phyloP scores from a whole-genome alignment of 345 rosid species.

The Corchorus olitorius region DNA sequence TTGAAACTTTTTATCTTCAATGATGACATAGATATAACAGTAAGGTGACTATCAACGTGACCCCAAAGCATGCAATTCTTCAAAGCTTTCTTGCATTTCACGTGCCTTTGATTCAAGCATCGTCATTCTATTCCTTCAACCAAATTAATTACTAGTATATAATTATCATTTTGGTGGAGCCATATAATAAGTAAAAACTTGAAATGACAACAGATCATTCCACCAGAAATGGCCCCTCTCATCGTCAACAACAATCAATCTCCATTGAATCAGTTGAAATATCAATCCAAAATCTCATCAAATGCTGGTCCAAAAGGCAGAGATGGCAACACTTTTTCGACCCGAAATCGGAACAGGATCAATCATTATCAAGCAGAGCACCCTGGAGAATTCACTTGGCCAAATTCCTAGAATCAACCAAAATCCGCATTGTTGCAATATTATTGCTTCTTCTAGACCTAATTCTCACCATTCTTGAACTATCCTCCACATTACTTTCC shows the following conservation, averaged over 20 bases:
- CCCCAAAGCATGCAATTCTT: conserved; percentile 11
- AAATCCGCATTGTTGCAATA: conserved; percentile 37
- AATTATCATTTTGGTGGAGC: background rate
- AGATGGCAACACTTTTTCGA: conserved; percentile 49
- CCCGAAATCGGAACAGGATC: conserved; percentile 14
- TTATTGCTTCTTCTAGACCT: conserved; percentile 58
- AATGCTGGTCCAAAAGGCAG: conserved; percentile 46
- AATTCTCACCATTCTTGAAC: conserved; percentile 51
- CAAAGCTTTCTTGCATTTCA: conserved; percentile 8
- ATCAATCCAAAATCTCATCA: conserved; percentile 48
- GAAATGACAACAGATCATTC: background rate
- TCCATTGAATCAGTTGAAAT: conserved; percentile 45
- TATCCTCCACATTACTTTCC: conserved; percentile 57
- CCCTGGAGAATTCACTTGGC: conserved; percentile 49
- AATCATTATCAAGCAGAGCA: conserved; percentile 14
- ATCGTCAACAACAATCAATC: background rate
- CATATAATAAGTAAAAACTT: background rate
- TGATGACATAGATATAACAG: background rate
- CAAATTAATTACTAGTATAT: background rate
- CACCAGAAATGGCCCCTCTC: background rate
- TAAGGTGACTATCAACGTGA: conserved; percentile 10
- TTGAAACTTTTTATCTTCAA: conserved; percentile 17
- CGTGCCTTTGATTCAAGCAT: background rate
- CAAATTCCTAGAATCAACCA: conserved; percentile 50
- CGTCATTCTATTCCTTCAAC: background rate